phyloP scores from a whole-genome alignment of 176 grass and related monocot species.

The Elaeis guineensis region DNA sequence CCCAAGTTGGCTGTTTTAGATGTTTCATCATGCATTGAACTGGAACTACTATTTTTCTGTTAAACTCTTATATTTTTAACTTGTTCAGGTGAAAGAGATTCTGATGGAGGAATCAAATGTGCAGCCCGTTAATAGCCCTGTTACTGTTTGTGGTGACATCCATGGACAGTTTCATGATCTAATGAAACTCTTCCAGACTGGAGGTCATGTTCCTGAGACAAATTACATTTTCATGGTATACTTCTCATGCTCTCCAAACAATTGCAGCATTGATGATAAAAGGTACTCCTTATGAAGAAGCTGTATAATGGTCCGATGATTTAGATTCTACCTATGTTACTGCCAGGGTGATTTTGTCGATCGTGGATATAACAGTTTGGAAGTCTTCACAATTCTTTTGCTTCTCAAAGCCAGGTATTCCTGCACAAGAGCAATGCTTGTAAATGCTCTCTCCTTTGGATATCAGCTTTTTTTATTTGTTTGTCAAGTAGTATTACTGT shows the following conservation, averaged over 20 bases:
- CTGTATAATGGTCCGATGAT: too few relatives aligned
- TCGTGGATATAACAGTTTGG: conserved; percentile 95
- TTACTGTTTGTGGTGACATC: conserved; percentile 94
- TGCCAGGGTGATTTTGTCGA: conserved; percentile 96
- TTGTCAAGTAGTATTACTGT: background rate
- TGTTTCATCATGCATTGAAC: too few relatives aligned
- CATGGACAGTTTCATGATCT: conserved; percentile 98
- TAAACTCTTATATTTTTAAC: background rate
- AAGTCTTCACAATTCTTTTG: conserved; percentile 96
- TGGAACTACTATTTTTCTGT: too few relatives aligned
- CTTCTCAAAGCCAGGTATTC: conserved; percentile 96
- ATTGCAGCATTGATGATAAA: too few relatives aligned
- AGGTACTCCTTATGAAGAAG: too few relatives aligned
- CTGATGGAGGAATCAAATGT: conserved; percentile 98
- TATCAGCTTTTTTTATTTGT: background rate
- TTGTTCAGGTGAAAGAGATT: conserved; percentile 85
- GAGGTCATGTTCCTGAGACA: conserved; percentile 93
- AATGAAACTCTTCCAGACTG: conserved; percentile 97
- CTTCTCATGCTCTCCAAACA: background rate
- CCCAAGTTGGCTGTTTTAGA: too few relatives aligned
- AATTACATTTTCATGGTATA: conserved; percentile 99
- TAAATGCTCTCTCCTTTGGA: background rate
- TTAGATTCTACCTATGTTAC: background rate
- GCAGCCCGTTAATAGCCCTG: conserved; percentile 96
- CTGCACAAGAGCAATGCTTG: background rate